phyloP scores from a whole-genome alignment of 352 stramenopile genomes.

The Peronospora belbahrii region DNA sequence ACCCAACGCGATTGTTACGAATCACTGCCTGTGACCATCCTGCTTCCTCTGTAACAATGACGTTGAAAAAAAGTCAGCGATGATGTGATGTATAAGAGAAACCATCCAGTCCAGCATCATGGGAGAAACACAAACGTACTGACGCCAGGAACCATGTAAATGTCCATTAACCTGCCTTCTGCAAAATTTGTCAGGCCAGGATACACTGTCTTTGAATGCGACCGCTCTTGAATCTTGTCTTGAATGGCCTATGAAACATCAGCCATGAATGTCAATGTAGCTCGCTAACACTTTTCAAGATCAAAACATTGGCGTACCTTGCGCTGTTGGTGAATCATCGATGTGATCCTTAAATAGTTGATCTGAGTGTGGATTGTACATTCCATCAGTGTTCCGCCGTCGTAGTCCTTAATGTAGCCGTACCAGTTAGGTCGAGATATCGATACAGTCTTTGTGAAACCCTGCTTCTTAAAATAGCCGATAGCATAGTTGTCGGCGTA shows the following conservation, averaged over 20 bases:
- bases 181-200: constrained; percentile 62
- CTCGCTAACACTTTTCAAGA: neutral
- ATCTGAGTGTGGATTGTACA: constrained; percentile 97
- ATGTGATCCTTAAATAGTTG: constrained; percentile 93
- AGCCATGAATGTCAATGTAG: constrained; percentile 1
- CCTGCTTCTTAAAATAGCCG: constrained; percentile 99
- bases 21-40: constrained; percentile 81
- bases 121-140: constrained; percentile 42
- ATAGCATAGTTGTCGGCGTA: constrained; percentile 99
- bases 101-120: neutral
- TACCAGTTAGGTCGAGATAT: constrained; percentile 88
- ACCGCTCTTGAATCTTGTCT: constrained; percentile 76
- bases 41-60: constrained; percentile 53
- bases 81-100: neutral
- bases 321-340: constrained; percentile 92
- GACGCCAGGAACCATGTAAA: constrained; percentile 82
- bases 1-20: constrained; percentile 81
- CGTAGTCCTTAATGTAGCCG: constrained; percentile 99
- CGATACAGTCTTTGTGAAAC: constrained; percentile 83
- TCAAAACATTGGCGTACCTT: constrained; percentile 51
- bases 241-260: constrained; percentile 56
- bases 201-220: constrained; percentile 66
- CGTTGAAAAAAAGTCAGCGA: constrained; percentile 2
- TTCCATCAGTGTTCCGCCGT: constrained; percentile 98
- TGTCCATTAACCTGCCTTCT: constrained; percentile 75